Evolutionary conservation across 129 eudicot species (phyloP), one percentile per base, ranked within the genome.

Genomic region (Kitagawia praeruptora): DNA sequence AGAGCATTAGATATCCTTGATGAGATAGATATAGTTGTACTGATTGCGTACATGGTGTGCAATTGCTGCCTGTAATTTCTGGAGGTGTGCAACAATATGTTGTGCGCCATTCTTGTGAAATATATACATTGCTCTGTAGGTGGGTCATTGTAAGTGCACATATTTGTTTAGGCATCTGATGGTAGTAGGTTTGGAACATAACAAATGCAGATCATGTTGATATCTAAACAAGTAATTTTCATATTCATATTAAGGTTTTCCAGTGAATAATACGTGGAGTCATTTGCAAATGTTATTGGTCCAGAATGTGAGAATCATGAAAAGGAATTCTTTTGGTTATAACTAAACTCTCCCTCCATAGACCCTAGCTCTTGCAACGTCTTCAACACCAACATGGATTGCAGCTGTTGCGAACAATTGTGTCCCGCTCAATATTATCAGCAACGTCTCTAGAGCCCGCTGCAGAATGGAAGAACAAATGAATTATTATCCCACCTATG

Each of bases 361-460:
- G 31, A 70, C 78, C 84, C 81, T 66, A 2, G 41, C 86, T 76
- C 40, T 28, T 56, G 48, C 78, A 58, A 77, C 80, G 75, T 83
- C 88, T 70, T 75, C 85, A 75, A 88, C 79, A 64, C 86, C 93
- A 25, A 81, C 81, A 66, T 90, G 88, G 79, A 95, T 83, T 11
- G 94, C 94, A 45, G 87, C 89, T 78, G 88, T 86, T 83, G 88
- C 85, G 46, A 90, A 54, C 64, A 92, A 49, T 54, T 96, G 99
- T 23, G 98, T 89, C 78, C 91, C 97, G 13, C 89, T 89, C 84
- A 96, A 54, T 40, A 90, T 70, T 77, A 96, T 90, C 84, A 92
- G 56, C 8, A 92, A 38, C 7, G 78, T 74, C 89, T 96, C 99
- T 82, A 96, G 84, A 64, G 83, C 81, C 80, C 99, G 85, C 98